phyloP scores from a whole-genome alignment of 192 early-diverging fungal species.

The Backusella liffmaniae region DNA sequence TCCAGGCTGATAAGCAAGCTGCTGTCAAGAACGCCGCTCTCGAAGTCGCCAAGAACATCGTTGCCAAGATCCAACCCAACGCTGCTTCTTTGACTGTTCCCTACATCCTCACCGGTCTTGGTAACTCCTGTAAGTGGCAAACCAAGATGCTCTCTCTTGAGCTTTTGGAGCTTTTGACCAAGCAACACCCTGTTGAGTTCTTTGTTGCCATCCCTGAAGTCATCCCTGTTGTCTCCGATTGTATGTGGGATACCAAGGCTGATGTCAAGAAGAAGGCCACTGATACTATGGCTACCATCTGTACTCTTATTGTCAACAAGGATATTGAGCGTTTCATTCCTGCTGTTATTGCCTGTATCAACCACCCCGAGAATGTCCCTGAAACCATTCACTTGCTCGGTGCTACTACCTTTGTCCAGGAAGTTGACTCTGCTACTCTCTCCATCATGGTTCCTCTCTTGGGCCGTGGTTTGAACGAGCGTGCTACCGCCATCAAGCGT shows the following conservation, averaged over 20 bases:
- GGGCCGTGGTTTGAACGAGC: constrained; percentile 68
- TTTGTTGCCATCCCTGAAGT: constrained; percentile 57
- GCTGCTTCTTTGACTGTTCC: constrained; percentile 59
- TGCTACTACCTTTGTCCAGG: constrained; percentile 78
- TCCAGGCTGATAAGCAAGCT: constrained; percentile 56
- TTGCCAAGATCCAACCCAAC: constrained; percentile 43
- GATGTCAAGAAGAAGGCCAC: constrained; percentile 66
- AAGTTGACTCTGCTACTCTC: constrained; percentile 73
- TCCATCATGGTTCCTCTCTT: constrained; percentile 80
- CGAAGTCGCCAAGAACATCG: constrained; percentile 44
- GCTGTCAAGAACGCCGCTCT: constrained; percentile 43
- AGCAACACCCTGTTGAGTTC: constrained; percentile 47
- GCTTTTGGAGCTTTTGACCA: constrained; percentile 44
- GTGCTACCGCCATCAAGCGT: constrained; percentile 69
- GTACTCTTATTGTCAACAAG: constrained; percentile 72
- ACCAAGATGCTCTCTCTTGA: constrained; percentile 58
- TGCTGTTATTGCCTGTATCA: constrained; percentile 71
- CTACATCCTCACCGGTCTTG: constrained; percentile 60
- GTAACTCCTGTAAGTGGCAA: constrained; percentile 76
- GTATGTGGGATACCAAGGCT: constrained; percentile 83
- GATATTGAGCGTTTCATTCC: constrained; percentile 78
- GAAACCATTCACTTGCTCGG: constrained; percentile 75
- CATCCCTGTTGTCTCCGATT: constrained; percentile 69
- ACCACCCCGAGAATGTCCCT: constrained; percentile 76
- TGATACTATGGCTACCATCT: constrained; percentile 65